Evolutionary conservation across 495 filamentous ascomycete species (phyloP).

Genomic region (Talaromyces borbonicus): DNA sequence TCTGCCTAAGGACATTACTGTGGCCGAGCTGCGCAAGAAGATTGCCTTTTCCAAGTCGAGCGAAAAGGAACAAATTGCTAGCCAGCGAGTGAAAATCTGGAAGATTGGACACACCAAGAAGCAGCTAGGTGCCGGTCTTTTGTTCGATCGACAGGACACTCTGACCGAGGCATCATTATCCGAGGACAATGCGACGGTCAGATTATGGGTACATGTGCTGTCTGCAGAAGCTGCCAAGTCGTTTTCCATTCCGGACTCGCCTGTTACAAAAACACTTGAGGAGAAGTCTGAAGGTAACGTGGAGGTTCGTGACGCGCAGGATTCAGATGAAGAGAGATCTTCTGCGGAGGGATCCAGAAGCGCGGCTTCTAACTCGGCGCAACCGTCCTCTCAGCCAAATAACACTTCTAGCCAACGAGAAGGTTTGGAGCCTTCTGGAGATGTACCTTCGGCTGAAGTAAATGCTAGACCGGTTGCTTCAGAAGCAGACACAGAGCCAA

Average conservation of each 20-base stretch:
- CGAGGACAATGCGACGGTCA: constrained; percentile 17
- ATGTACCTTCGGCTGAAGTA: neutral
- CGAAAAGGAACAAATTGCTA: constrained; percentile 12
- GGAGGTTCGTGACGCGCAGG: constrained; percentile 12
- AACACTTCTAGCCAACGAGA: too few species aligned
- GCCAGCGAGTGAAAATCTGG: constrained; percentile 36
- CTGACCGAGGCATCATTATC: constrained; percentile 26
- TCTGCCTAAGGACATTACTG: constrained; percentile 27
- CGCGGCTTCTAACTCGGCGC: constrained; percentile 3
- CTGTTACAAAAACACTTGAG: constrained; percentile 11
- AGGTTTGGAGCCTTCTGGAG: too few species aligned
- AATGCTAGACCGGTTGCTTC: neutral
- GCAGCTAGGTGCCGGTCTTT: constrained; percentile 25
- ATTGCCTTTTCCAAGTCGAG: constrained; percentile 27
- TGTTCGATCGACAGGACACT: constrained; percentile 28
- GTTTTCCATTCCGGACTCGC: constrained; percentile 34
- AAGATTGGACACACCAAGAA: constrained; percentile 31
- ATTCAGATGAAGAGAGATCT: constrained; percentile 6
- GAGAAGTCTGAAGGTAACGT: constrained; percentile 28
- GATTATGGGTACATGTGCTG: constrained; percentile 37
- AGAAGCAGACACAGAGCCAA: neutral
- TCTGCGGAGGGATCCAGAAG: constrained; percentile 2
- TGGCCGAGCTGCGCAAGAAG: constrained; percentile 35
- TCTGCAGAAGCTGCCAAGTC: constrained; percentile 36
- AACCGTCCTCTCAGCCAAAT: neutral